These are phyloP conservation scores for Aspergillus sp. DNA, from an alignment of 2,329 filamentous ascomycete genomes.

Conservation along the genomic window DNA sequence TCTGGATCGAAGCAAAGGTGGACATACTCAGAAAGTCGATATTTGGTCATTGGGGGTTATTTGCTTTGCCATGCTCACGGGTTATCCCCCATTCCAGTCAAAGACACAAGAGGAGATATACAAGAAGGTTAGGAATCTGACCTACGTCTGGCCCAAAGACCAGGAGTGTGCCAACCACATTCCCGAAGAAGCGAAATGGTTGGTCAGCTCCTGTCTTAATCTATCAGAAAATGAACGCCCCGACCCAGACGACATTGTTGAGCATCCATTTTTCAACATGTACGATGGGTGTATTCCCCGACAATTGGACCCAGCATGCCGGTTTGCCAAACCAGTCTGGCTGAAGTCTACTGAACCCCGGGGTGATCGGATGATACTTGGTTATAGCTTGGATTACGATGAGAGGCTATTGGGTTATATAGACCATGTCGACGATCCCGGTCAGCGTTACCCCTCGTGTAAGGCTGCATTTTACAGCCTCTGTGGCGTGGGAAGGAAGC, in stretches of 20 bases:
- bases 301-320: conserved; percentile 35
- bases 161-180: conserved; percentile 41
- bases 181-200: conserved; percentile 44
- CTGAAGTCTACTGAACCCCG: conserved; percentile 39
- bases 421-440: conserved; percentile 30
- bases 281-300: conserved; percentile 44
- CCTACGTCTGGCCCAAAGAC: conserved; percentile 47
- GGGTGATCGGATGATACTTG: conserved; percentile 40
- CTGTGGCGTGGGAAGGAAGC: conserved; percentile 41
- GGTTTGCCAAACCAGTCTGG: conserved; percentile 38
- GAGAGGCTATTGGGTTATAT: conserved; percentile 32
- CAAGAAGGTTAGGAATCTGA: conserved; percentile 42
- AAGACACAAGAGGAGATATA: conserved; percentile 51
- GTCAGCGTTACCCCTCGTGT: conserved; percentile 35
- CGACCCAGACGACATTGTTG: conserved; percentile 46
- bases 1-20: conserved; percentile 85
- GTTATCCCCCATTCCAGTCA: conserved; percentile 94
- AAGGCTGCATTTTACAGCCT: conserved; percentile 39
- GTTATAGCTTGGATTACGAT: conserved; percentile 41
- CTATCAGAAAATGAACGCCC: conserved; percentile 45
- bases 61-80: conserved; percentile 94
- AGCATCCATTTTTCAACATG: conserved; percentile 48
- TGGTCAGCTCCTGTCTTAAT: conserved; percentile 45
- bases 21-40: conserved; percentile 96
- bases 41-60: conserved; percentile 98